Evolutionary conservation across 2,329 filamentous ascomycete species (phyloP).

Genomic region (Cladosporium sp.): DNA sequence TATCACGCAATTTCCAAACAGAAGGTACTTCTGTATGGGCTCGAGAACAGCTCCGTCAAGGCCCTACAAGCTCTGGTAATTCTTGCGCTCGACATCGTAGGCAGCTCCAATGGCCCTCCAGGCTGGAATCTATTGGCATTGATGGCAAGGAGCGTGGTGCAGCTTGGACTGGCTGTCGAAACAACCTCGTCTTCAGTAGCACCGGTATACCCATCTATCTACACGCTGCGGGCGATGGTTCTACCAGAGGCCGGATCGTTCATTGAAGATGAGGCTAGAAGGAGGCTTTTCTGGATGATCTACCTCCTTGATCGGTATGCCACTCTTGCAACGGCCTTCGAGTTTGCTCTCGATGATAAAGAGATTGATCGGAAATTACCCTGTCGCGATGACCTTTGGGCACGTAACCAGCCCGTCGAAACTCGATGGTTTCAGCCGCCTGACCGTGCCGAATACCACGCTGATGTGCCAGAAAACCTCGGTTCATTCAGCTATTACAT

Average conservation of each 20-base stretch:
- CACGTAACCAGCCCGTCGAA: constrained; percentile 76
- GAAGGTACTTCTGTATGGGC: constrained; percentile 77
- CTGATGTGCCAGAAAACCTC: constrained; percentile 72
- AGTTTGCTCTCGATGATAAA: constrained; percentile 82
- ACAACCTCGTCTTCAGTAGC: constrained; percentile 72
- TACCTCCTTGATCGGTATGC: constrained; percentile 87
- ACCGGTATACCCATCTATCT: constrained; percentile 78
- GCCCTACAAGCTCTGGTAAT: constrained; percentile 84
- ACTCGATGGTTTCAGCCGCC: constrained; percentile 69
- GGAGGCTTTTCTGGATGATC: constrained; percentile 89
- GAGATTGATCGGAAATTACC: constrained; percentile 84
- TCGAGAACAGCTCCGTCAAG: constrained; percentile 86
- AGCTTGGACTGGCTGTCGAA: constrained; percentile 80
- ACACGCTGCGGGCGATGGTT: constrained; percentile 79
- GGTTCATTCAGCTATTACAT: constrained; percentile 88
- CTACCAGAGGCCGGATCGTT: constrained; percentile 78
- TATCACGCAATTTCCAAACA: constrained; percentile 81
- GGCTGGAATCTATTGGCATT: constrained; percentile 89
- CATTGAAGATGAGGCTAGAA: constrained; percentile 81
- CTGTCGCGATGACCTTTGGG: constrained; percentile 81
- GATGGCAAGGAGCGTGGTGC: constrained; percentile 82
- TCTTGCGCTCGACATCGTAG: constrained; percentile 76
- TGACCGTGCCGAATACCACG: constrained; percentile 37
- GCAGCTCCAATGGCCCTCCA: constrained; percentile 81
- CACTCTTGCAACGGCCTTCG: constrained; percentile 85